Base-by-base conservation (phyloP, 108 stramenopile genomes). In the Fragilariopsis cylindrus region DNA sequence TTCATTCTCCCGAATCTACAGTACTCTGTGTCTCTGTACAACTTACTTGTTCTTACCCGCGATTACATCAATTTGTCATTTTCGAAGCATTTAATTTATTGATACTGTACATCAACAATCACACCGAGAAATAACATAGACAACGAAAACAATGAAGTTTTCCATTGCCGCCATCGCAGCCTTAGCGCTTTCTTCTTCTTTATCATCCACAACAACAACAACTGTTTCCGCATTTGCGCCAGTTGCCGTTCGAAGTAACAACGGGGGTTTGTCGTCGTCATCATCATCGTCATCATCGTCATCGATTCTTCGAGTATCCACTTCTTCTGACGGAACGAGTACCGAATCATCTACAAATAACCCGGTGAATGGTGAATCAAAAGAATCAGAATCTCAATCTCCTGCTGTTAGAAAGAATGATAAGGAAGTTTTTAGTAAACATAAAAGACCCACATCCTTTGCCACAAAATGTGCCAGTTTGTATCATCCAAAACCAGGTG, bases 391-490 rank as follows among this genome's bases (percentile, higher is more conserved):
- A 30, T 30, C 30, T 30, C 30, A 30, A 30, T 30, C 30, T 30
- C 30, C 30, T 30, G 30, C 46, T 8, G 62, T 45, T 44, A 0
- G 62, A 45, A 63, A 63, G 39, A 63, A 44, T 45, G 62, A 63
- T 40, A 40, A 63, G 46, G 62, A 63, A 45, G 62, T 63, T 9
- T 63, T 63, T 40, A 7, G 43, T 3, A 63, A 78, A 45, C 62
- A 63, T 44, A 41, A 43, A 40, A 11, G 62, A 60, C 83, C 83
- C 7, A 81, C 71, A 7, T 78, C 81, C 18, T 85, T 85, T 56
- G 84, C 84, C 18, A 85, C 84, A 56, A 82, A 85, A 75, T 85
- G 84, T 67, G 81, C 84, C 15, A 69, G 71, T 8, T 75, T 85
- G 21, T 85, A 85, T 75, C 69, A 74, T 54, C 78, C 84, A n/a